Conservation (phyloP, 176 grass and related monocot species). For the Bolboschoenus planiculmis region DNA sequence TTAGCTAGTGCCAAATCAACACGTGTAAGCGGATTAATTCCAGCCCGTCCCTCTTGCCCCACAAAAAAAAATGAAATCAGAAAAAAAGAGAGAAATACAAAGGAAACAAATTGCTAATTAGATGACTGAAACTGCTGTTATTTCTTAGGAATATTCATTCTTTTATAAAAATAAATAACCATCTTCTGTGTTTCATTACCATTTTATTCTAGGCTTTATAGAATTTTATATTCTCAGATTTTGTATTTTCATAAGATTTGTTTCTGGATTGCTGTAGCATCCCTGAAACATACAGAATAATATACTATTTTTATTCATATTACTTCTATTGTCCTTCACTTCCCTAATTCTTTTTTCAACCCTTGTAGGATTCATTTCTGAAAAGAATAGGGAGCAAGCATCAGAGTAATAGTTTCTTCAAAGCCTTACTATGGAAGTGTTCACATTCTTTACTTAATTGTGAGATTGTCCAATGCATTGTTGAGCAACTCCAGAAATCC, state of each 20-base stretch:
- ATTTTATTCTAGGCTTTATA: constrained; percentile 12
- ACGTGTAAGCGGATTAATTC: constrained; percentile 45
- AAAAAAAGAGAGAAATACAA: background rate
- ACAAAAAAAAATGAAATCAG: background rate
- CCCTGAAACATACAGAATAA: background rate
- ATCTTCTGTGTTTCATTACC: background rate
- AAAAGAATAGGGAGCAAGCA: constrained; percentile 76
- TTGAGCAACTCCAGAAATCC: constrained; percentile 45
- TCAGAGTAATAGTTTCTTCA: constrained; percentile 64
- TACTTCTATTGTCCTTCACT: background rate
- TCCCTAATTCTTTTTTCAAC: constrained; percentile 15
- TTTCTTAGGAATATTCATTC: background rate
- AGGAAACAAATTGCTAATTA: background rate
- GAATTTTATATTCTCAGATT: background rate
- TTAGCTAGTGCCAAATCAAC: constrained; percentile 38
- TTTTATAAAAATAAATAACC: constrained; percentile 11
- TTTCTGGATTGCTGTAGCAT: constrained; percentile 8
- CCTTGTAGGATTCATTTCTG: constrained; percentile 65
- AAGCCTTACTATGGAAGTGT: constrained; percentile 58
- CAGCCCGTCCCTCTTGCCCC: background rate
- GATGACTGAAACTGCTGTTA: constrained; percentile 26
- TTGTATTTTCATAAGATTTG: background rate
- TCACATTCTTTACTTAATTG: constrained; percentile 66
- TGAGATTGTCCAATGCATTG: constrained; percentile 60
- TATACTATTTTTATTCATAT: constrained; percentile 1